phyloP scores from a whole-genome alignment of 306 rosid species.

The Vachellia collinsii region DNA sequence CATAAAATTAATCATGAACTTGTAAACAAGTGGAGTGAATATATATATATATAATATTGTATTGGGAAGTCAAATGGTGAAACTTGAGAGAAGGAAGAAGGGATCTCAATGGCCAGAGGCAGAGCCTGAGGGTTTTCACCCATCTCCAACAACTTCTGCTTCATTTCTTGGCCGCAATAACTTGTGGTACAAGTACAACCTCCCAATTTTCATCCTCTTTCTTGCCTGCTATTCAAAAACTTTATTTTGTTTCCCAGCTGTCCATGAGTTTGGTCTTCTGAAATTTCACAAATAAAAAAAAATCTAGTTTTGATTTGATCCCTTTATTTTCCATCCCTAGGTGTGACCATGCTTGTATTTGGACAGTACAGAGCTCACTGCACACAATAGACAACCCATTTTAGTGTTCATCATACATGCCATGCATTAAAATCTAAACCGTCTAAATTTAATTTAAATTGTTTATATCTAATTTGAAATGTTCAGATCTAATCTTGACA shows the following conservation, averaged over 20 bases:
- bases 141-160: background rate
- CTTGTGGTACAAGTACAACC: background rate
- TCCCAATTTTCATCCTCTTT: background rate
- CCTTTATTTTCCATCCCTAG: background rate
- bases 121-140: background rate
- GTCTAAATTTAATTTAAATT: too few relatives aligned
- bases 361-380: too few relatives aligned
- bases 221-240: background rate
- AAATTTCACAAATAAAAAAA: background rate
- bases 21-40: background rate
- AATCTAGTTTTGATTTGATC: background rate
- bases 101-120: too few relatives aligned
- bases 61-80: background rate
- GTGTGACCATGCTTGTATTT: background rate
- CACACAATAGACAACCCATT: too few relatives aligned
- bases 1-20: background rate
- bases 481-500: too few relatives aligned
- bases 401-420: too few relatives aligned
- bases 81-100: background rate
- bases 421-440: too few relatives aligned
- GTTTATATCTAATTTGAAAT: too few relatives aligned
- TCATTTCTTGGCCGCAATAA: background rate
- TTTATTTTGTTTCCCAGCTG: background rate
- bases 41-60: background rate
- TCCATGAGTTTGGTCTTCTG: background rate